A percentile compares a stretch with the other conserved stretches of the same genome.
These are phyloP conservation scores for Aspergillus coremiiformis DNA, from an alignment of 495 filamentous ascomycete species.

Conservation along the genomic window DNA sequence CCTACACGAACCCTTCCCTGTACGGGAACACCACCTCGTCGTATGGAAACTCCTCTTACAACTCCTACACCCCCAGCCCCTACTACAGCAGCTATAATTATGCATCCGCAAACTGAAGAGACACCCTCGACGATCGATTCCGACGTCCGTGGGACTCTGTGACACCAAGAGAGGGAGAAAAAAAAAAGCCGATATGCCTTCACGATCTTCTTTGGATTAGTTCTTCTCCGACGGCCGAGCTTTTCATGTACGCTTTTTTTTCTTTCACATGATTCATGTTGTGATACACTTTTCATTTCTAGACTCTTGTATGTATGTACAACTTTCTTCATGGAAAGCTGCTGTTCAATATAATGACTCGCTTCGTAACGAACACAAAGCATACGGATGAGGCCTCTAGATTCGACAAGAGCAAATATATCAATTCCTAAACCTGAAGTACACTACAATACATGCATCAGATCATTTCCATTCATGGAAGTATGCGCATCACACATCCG, in stretches of 20 bases:
- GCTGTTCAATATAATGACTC: no score
- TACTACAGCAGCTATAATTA: neutral
- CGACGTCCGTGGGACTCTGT: neutral
- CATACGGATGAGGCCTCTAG: no score
- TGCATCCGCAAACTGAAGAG: neutral
- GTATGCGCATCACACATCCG: no score
- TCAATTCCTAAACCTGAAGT: no score
- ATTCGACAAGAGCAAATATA: no score
- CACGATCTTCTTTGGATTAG: neutral
- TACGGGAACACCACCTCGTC: neutral
- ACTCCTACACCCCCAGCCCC: neutral
- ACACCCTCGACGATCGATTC: neutral
- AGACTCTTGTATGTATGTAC: neutral
- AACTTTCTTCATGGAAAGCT: neutral
- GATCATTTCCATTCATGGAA: no score
- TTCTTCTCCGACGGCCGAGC: neutral
- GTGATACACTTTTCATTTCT: no score
- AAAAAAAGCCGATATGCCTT: neutral
- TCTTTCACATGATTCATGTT: neutral
- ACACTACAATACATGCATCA: no score
- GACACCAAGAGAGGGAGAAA: neutral
- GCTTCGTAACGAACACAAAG: no score
- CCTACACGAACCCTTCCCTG: neutral
- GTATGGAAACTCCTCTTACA: neutral
- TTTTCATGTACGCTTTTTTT: neutral